phyloP scores from a whole-genome alignment of 257 asterid species.

The Petunia secreta region DNA sequence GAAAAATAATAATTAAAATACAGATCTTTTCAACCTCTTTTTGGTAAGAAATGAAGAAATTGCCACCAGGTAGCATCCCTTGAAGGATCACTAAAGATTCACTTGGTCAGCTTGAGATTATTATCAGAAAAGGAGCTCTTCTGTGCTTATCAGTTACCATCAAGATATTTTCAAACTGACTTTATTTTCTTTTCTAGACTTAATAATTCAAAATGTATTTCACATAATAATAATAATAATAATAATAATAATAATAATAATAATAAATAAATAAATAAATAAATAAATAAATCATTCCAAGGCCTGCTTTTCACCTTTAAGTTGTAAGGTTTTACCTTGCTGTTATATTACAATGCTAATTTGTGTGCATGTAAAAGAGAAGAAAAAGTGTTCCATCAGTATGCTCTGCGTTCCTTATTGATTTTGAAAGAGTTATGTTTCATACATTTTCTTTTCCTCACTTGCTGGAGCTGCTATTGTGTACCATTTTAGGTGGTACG shows the following conservation, averaged over 20 bases:
- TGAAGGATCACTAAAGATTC: background rate
- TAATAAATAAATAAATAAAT: background rate
- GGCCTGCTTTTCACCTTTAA: background rate
- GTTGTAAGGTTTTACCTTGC: background rate
- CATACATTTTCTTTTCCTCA: constrained; percentile 11
- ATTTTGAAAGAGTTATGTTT: background rate
- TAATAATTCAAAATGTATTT: constrained; percentile 2
- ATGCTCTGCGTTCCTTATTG: background rate
- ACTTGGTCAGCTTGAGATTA: constrained; percentile 2
- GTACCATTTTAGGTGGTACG: constrained; percentile 74
- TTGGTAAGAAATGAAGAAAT: constrained; percentile 10
- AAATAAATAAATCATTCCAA: constrained; percentile 4
- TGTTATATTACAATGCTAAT: constrained; percentile 9
- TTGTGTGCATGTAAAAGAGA: constrained; percentile 3
- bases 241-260: background rate
- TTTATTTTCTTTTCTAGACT: constrained; percentile 16
- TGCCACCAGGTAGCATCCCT: background rate
- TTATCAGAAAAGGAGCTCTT: background rate
- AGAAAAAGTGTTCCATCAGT: constrained; percentile 1
- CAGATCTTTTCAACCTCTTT: background rate
- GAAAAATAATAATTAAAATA: background rate
- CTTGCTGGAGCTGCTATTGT: constrained; percentile 15
- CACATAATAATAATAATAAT: background rate
- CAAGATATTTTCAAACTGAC: background rate
- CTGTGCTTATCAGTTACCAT: background rate